Evolutionary conservation across 371 early-diverging fungal species (phyloP), one percentile per base, ranked within the genome.

Genomic region (Chytridium lagenaria): DNA sequence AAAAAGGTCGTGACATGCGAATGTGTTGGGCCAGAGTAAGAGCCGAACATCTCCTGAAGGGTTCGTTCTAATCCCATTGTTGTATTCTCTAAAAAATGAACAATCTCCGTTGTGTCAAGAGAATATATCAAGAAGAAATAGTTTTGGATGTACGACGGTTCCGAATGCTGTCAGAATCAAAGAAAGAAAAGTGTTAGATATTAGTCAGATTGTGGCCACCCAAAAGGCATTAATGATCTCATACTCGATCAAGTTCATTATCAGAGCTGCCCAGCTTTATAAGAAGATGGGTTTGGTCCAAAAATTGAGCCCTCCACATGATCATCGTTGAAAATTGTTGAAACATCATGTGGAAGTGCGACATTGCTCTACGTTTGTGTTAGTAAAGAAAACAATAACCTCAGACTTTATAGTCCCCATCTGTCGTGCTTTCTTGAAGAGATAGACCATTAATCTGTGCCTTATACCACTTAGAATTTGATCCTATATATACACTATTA

Each of bases 301-400:
- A 67, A 50, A 90, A 88, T 74, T 89, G 89, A 75, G 86, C 81
- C 63, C 87, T 77, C 88, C 88, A 90, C 82, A 90, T 86, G 10
- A 83, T 81, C 57, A 91, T 76, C 10, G 76, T 78, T 0, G 83
- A 63, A 76, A 89, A 86, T 39, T 85, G 85, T 26, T 77, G 73
- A 67, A 88, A 90, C 0, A 85, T 87, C 10, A 82, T 72, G 74
- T 87, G 84, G 67, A 89, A 91, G 67, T 89, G 86, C 40, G 77
- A 70, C 16, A 91, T 73, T 1, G 83, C 81, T 16, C 88, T 87
- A 63, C 16, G n/a, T 31, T 26, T 22, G 26, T 67, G 33, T 65
- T 52, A 10, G 2, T 1, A 34, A 1, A 7, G 28, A 0, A 19
- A 44, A 37, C 31, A 36, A 74, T 16, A 30, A 19, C 1, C 31